phyloP scores from a whole-genome alignment of 345 rosid species.

The Acer negundo region DNA sequence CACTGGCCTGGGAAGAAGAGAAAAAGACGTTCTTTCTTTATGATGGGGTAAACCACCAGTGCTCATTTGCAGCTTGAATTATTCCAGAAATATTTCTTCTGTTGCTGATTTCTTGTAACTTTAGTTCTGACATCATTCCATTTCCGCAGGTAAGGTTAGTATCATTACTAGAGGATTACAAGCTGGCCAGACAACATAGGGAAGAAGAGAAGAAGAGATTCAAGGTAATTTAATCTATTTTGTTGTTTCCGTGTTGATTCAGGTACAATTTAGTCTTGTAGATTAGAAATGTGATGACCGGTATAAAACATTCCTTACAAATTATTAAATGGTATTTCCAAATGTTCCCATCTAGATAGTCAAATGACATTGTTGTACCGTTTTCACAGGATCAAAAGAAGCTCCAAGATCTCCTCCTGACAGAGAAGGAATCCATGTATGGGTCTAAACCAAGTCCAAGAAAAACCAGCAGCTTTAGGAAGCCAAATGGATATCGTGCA shows the following conservation, averaged over 20 bases:
- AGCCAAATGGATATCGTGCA: slow-evolving; percentile 65
- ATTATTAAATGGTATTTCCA: neutral
- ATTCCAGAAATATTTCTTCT: slow-evolving; percentile 11
- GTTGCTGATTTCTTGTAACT: neutral
- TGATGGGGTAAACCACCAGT: slow-evolving; percentile 67
- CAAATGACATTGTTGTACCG: neutral
- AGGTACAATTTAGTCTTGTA: neutral
- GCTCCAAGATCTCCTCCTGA: slow-evolving; percentile 82
- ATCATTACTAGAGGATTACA: slow-evolving; percentile 85
- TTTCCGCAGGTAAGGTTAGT: slow-evolving; percentile 66
- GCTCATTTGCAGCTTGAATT: slow-evolving; percentile 12
- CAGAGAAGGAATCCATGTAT: slow-evolving; percentile 83
- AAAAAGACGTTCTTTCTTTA: slow-evolving; percentile 66
- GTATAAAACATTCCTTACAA: neutral
- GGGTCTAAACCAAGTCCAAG: slow-evolving; percentile 96
- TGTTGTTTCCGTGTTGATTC: neutral
- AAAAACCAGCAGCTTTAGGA: slow-evolving; percentile 84
- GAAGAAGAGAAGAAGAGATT: slow-evolving; percentile 91
- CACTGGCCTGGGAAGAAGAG: slow-evolving; percentile 80
- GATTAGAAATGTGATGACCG: neutral
- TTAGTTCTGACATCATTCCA: slow-evolving; percentile 1
- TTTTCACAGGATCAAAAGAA: slow-evolving; percentile 88
- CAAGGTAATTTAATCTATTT: slow-evolving; percentile 48
- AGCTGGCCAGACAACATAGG: slow-evolving; percentile 69
- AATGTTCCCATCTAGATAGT: neutral